Base-by-base conservation (phyloP, 768 basidiomycete species). In the Tricholoma matsutake region DNA sequence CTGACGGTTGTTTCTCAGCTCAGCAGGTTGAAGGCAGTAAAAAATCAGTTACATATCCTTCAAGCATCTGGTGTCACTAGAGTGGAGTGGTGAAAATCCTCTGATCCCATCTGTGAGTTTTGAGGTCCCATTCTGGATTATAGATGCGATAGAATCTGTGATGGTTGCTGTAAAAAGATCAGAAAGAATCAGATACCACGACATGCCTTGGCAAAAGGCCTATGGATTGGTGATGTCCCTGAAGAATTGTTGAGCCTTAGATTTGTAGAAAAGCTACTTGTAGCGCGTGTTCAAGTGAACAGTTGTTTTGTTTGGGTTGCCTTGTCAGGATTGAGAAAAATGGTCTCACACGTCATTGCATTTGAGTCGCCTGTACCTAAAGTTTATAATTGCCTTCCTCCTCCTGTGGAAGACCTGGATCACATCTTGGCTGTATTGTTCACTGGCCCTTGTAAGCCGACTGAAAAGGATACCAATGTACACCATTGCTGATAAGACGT, bases 181-280 rank as follows among this genome's bases (percentile, higher is more conserved):
- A 1, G 47, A 5, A 65, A 61, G 16, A 59, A 60, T 5, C 64
- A 56, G 32, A 55, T 66, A 3, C 75, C 76, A 1, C 41, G 56
- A 1, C 39, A 64, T 53, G 64, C 75, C 0, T 52, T 79, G 4
- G 74, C 75, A 0, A 76, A 75, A 65, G 70, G 72, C 1, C 41
- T 76, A 0, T 78, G 77, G 77, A 8, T 80, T 0, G 77, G 79
- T 0, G 56, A 71, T 1, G 68, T 77, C 1, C 78, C 75, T 8
- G 67, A 63, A 13, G 52, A n/a, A n/a, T n/a, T 80, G 3, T 22
- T 65, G 45, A 37, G 60, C 1, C 60, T 79, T 0, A 71, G 43
- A 6, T 75, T 70, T 25, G 22, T 25, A 1, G 22, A 25, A 3
- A 25, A 25, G 22, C 1, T 25, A 3, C 22, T 25, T 25, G 22